Percentiles rank a stretch among this genome's conserved stretches.
phyloP scores from a whole-genome alignment of 495 filamentous ascomycete genomes.

The Talaromyces trachyspermus region DNA sequence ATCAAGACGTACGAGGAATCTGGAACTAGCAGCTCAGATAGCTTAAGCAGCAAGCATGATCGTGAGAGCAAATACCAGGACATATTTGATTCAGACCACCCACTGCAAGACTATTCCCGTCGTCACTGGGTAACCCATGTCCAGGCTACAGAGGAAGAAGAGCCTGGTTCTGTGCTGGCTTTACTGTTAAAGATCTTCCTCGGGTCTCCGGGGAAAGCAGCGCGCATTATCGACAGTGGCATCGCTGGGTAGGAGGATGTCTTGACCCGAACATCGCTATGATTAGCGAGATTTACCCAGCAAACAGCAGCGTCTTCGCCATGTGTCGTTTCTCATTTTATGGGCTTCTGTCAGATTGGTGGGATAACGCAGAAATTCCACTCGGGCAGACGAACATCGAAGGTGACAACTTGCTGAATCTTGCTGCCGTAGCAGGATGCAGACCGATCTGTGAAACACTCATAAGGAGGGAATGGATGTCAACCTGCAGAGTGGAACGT shows the following conservation, averaged over 20 bases:
- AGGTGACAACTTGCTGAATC: constrained; percentile 12
- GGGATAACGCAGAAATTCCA: constrained; percentile 13
- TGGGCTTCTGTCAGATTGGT: constrained; percentile 22
- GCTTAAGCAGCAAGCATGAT: too few relatives aligned
- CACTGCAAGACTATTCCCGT: constrained; percentile 18
- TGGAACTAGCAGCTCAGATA: constrained; percentile 3
- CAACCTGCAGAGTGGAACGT: constrained; percentile 13
- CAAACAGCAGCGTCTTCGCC: constrained; percentile 11
- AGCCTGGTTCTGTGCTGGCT: constrained; percentile 7
- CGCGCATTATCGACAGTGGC: constrained; percentile 22
- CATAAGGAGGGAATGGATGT: constrained; percentile 15
- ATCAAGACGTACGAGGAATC: constrained; percentile 4
- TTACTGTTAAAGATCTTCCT: constrained; percentile 22
- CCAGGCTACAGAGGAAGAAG: constrained; percentile 10
- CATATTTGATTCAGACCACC: constrained; percentile 5
- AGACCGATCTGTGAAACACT: constrained; percentile 13
- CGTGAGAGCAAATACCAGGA: too few relatives aligned
- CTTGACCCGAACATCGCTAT: constrained; percentile 3
- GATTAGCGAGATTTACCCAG: constrained; percentile 3
- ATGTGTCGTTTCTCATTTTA: constrained; percentile 21
- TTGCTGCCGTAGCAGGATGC: constrained; percentile 12
- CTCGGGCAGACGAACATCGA: not conserved
- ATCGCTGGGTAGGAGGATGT: not conserved
- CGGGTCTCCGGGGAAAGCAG: constrained; percentile 21
- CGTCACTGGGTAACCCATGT: constrained; percentile 21